Percentiles rank a stretch among this genome's conserved stretches.
Evolutionary conservation across 23 red algal genomes (phyloP).

Genomic region (Gracilaria caudata): DNA sequence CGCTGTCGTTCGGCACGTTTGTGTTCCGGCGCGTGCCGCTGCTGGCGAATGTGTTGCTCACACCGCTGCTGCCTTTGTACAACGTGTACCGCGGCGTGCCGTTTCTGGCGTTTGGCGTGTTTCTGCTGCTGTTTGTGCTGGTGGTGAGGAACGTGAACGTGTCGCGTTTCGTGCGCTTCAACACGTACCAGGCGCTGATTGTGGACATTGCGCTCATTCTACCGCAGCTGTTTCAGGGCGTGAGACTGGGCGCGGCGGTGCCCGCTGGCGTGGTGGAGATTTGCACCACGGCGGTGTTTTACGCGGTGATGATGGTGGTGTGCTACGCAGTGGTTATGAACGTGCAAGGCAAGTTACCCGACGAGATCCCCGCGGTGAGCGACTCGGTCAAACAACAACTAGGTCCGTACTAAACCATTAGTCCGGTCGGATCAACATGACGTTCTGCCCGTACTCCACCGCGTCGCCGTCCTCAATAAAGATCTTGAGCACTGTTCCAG

Average conservation of each 20-base stretch:
- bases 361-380: slow-evolving; percentile 86
- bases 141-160: slow-evolving; percentile 85
- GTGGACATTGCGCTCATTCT: slow-evolving; percentile 95
- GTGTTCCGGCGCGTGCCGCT: slow-evolving; percentile 84
- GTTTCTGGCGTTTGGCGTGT: slow-evolving; percentile 92
- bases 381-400: slow-evolving; percentile 82
- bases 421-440: slow-evolving; percentile 89
- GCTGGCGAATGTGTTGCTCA: slow-evolving; percentile 62
- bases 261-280: slow-evolving; percentile 58
- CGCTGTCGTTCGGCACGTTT: slow-evolving; percentile 89
- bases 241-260: slow-evolving; percentile 27
- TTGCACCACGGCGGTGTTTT: slow-evolving; percentile 78
- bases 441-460: slow-evolving; percentile 83
- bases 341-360: slow-evolving; percentile 73
- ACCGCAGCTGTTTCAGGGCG: slow-evolving; percentile 84
- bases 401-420: slow-evolving; percentile 72
- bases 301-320: slow-evolving; percentile 69
- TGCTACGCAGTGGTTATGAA: slow-evolving; percentile 71
- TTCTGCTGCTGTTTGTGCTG: slow-evolving; percentile 80
- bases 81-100: slow-evolving; percentile 92
- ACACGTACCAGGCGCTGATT: slow-evolving; percentile 95
- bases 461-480: slow-evolving; percentile 92
- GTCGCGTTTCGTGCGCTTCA: slow-evolving; percentile 92
- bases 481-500: slow-evolving; percentile 81
- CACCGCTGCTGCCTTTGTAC: slow-evolving; percentile 81